Conservation (phyloP, 1,284 basidiomycete genomes). For the Fomes fomentarius region DNA sequence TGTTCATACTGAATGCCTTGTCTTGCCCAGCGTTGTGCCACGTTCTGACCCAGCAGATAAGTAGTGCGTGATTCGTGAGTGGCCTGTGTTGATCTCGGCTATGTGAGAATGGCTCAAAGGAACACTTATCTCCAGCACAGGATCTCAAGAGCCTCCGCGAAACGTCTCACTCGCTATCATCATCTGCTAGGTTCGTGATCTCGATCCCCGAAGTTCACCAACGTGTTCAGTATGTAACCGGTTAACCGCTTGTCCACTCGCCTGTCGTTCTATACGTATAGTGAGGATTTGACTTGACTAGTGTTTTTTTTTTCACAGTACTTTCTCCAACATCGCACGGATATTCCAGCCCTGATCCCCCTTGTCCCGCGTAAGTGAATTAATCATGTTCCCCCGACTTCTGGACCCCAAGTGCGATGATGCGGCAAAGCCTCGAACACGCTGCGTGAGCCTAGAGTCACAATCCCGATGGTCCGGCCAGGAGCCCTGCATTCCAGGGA, state of each 20-base stretch:
- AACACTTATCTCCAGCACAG: not conserved
- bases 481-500: no score
- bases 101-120: not conserved
- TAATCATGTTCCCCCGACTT: not conserved
- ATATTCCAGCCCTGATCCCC: no score
- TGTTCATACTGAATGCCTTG: constrained; percentile 14
- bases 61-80: no score
- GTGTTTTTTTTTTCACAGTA: no score
- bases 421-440: not conserved
- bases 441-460: no score
- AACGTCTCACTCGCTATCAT: not conserved
- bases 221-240: not conserved
- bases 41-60: constrained; percentile 1
- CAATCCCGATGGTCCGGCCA: no score
- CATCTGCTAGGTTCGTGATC: not conserved
- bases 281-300: no score
- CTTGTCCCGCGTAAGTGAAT: not conserved
- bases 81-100: not conserved
- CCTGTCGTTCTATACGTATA: no score
- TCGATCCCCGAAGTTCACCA: no score
- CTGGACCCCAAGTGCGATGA: not conserved
- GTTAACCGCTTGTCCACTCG: no score
- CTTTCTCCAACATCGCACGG: no score
- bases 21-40: not conserved
- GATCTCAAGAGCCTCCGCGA: not conserved